These are phyloP conservation scores for Colletotrichum zoysiae DNA, from an alignment of 2,329 filamentous ascomycete species.

Conservation along the genomic window DNA sequence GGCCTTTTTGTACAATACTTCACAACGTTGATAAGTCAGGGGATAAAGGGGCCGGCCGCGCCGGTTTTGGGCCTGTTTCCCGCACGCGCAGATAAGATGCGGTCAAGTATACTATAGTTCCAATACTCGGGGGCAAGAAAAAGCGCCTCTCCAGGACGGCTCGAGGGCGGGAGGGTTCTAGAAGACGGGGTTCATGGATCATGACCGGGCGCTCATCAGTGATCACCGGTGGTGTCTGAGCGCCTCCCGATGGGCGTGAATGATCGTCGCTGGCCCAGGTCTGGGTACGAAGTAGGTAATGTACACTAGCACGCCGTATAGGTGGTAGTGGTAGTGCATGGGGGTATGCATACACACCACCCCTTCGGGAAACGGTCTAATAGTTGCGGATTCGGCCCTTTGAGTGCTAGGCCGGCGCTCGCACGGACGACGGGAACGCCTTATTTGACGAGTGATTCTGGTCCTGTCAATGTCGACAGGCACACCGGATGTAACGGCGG, in stretches of 20 bases:
- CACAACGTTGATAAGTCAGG: not conserved
- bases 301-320: not conserved
- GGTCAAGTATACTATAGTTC: not conserved
- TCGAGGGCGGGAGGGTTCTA: constrained; percentile 1
- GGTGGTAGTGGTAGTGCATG: not conserved
- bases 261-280: not conserved
- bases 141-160: not conserved
- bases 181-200: constrained; percentile 23
- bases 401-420: not conserved
- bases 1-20: not conserved
- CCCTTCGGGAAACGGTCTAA: constrained; percentile 3
- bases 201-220: constrained; percentile 1
- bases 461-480: constrained; percentile 24
- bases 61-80: not conserved
- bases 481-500: constrained; percentile 33
- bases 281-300: not conserved
- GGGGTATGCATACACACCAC: not conserved
- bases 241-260: constrained; percentile 5
- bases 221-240: constrained; percentile 11
- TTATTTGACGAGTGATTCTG: constrained; percentile 25
- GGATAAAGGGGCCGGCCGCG: not conserved
- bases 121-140: not conserved
- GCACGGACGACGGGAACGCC: constrained; percentile 37
- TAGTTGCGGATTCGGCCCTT: constrained; percentile 20
- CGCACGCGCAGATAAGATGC: not conserved